phyloP scores from a whole-genome alignment of 345 rosid species.

The Brassica rapa region DNA sequence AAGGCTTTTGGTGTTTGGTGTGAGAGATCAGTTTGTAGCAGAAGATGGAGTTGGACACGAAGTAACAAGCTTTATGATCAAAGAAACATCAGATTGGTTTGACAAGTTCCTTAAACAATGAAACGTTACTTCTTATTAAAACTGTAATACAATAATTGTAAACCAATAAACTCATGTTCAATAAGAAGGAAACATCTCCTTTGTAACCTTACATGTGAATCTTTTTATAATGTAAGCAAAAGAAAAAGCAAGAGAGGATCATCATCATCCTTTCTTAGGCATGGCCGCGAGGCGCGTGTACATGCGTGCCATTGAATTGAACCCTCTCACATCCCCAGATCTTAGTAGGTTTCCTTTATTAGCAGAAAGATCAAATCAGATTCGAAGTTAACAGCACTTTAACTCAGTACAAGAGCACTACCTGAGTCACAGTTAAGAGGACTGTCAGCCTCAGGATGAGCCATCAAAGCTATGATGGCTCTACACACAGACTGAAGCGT shows the following conservation, averaged over 20 bases:
- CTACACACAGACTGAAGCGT: constrained; percentile 97
- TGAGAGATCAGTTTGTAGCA: constrained; percentile 51
- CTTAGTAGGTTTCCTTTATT: constrained; percentile 81
- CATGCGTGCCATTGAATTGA: constrained; percentile 97
- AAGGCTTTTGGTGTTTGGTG: not conserved
- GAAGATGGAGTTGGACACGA: constrained; percentile 73
- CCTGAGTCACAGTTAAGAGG: constrained; percentile 99
- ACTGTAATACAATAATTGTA: not conserved
- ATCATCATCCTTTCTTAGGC: constrained; percentile 83
- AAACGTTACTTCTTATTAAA: not conserved
- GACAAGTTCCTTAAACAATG: constrained; percentile 56
- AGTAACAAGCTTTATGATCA: constrained; percentile 70
- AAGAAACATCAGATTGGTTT: constrained; percentile 75
- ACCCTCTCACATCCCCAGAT: constrained; percentile 89
- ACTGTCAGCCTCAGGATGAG: constrained; percentile 96
- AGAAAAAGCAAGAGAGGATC: not conserved
- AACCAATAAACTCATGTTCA: not conserved
- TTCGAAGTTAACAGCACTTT: not conserved
- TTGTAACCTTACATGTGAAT: constrained; percentile 21
- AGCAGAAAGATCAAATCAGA: constrained; percentile 4
- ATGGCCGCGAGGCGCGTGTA: constrained; percentile 67
- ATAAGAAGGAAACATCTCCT: not conserved
- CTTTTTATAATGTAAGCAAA: not conserved
- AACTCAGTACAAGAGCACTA: constrained; percentile 24
- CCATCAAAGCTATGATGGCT: constrained; percentile 97